Evolutionary conservation across 306 rosid genomes (phyloP), one percentile per base, ranked within the genome.

Genomic region (Trifolium pratense): DNA sequence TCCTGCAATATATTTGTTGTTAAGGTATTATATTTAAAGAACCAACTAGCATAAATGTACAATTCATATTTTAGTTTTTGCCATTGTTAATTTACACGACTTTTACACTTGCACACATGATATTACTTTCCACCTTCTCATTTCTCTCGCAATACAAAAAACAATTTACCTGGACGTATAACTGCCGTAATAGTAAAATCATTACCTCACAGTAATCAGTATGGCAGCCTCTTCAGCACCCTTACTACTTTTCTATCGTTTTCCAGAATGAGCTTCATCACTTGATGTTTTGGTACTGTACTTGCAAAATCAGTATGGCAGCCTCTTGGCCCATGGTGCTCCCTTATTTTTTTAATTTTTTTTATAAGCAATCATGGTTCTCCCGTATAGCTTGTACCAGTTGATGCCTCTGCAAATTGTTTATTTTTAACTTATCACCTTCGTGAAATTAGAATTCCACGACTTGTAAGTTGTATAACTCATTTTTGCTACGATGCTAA

Each of bases 1-100:
- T 89, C 90, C n/a, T 91, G 93, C 85, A 94, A 94, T 78, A 90
- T 95, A 79, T 95, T 95, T 83, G 91, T 95, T 77, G 97, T 95
- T 48, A 95, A 95, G 99, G 99, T 91, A 88, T 56, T 69, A 18
- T 70, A 60, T 34, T 58, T 48, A 7, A 60, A 10, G 17, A 56
- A 73, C 48, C 17, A 32, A 36, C 39, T 36, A 29, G 70, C 76
- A 21, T 51, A 73, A 55, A 62, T 70, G 71, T 67, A 49, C 10
- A 40, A 53, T 64, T 10, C 31, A 40, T 43, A 34, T 65, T 34
- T 7, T 15, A 40, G 29, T 34, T 42, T 60, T 39, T 25, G 7
- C 58, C 9, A 37, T 57, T 66, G 45, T 72, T 73, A 9, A 45
- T 43, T 34, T 21, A 45, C 20, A 15, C 9, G 39, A 6, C 25